A percentile compares a stretch with the other conserved stretches of the same genome.
Conservation (phyloP, 345 rosid species). For the Viola odorata region DNA sequence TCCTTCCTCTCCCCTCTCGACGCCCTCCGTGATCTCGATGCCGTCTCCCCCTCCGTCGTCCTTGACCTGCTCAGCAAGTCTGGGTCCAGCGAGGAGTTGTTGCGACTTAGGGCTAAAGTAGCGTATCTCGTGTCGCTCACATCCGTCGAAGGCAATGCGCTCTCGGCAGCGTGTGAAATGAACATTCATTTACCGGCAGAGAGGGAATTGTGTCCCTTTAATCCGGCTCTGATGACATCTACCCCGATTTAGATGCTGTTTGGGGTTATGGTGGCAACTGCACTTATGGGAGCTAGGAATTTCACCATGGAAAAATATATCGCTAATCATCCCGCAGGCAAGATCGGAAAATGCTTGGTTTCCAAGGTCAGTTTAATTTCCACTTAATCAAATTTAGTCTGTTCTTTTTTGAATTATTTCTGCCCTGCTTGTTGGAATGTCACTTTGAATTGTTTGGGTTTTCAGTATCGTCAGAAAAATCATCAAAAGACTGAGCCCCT, state of each 20-base stretch:
- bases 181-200: slow-evolving; percentile 76
- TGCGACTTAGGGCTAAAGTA: slow-evolving; percentile 71
- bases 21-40: slow-evolving; percentile 90
- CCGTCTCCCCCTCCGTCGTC: slow-evolving; percentile 42
- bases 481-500: no score
- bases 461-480: no score
- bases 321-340: slow-evolving; percentile 90
- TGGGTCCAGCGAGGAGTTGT: slow-evolving; percentile 84
- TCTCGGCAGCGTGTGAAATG: slow-evolving; percentile 62
- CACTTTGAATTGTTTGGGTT: no score
- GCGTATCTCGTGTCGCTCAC: slow-evolving; percentile 66
- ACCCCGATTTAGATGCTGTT: slow-evolving; percentile 97
- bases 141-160: slow-evolving; percentile 61
- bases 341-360: slow-evolving; percentile 87
- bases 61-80: slow-evolving; percentile 77
- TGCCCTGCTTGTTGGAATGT: no score
- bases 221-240: slow-evolving; percentile 94
- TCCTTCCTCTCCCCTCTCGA: slow-evolving; percentile 79
- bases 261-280: slow-evolving; percentile 94
- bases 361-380: slow-evolving; percentile 54
- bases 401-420: no score
- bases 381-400: no score
- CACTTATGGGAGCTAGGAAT: slow-evolving; percentile 86
- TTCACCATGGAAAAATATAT: slow-evolving; percentile 79
- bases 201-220: slow-evolving; percentile 89